Evolutionary conservation across 179 eudicot species (phyloP).

Genomic region (Spergularia azorica): DNA sequence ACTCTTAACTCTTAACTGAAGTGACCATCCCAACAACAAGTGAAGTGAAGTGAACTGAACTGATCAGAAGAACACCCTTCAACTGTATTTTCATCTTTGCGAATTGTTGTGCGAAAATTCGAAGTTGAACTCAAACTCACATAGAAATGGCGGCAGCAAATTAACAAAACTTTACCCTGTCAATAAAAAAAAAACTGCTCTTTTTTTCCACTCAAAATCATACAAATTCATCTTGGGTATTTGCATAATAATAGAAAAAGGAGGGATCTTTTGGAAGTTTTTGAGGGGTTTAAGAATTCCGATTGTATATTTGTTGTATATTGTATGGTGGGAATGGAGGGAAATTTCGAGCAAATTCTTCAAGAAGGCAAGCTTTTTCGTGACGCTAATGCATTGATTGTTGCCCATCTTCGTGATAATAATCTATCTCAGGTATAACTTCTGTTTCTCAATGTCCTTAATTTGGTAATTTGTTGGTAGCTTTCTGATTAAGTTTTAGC

Average conservation of each 20-base stretch:
- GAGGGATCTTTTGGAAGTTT: conserved; percentile 4
- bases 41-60: too few species aligned
- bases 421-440: conserved; percentile 61
- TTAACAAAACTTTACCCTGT: too few species aligned
- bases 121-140: too few species aligned
- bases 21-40: too few species aligned
- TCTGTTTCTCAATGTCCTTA: not conserved
- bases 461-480: not conserved
- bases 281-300: not conserved
- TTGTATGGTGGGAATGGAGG: conserved; percentile 35
- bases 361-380: conserved; percentile 75
- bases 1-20: too few species aligned
- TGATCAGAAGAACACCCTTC: too few species aligned
- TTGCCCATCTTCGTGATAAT: conserved; percentile 80
- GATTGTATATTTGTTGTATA: not conserved
- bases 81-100: too few species aligned
- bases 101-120: too few species aligned
- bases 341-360: conserved; percentile 63
- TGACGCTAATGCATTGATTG: conserved; percentile 62
- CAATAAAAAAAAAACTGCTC: too few species aligned
- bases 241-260: not conserved
- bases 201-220: too few species aligned
- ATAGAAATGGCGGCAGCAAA: too few species aligned
- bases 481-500: not conserved
- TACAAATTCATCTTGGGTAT: too few species aligned